Evolutionary conservation across 2,329 filamentous ascomycete species (phyloP).

Genomic region (Cladophialophora exuberans): DNA sequence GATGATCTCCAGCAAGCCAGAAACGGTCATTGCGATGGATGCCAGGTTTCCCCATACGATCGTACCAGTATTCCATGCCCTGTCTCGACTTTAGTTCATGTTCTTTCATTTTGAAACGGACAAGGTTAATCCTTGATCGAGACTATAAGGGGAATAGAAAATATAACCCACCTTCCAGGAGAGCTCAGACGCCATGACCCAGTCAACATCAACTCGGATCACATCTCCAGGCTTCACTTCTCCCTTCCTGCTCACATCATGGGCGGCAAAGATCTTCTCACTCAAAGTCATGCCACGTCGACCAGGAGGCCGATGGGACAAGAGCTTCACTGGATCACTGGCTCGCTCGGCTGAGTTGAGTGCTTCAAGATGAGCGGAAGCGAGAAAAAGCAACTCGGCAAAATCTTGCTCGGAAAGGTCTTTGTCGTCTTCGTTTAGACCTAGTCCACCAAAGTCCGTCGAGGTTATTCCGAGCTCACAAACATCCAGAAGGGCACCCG

Average conservation of each 20-base stretch:
- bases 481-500: conserved; percentile 16
- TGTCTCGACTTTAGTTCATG: conserved; percentile 1
- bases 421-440: not conserved
- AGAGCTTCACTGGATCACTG: conserved; percentile 10
- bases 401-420: conserved; percentile 10
- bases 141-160: too few relatives aligned
- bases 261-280: conserved; percentile 53
- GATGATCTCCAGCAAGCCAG: conserved; percentile 56
- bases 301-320: not conserved
- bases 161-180: conserved; percentile 46
- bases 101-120: too few relatives aligned
- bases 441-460: conserved; percentile 23
- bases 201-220: conserved; percentile 50
- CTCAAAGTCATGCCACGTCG: conserved; percentile 44
- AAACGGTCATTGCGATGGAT: conserved; percentile 55
- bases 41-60: conserved; percentile 44
- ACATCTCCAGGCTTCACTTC: conserved; percentile 44
- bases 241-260: conserved; percentile 36
- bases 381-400: conserved; percentile 34
- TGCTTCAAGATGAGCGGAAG: conserved; percentile 36
- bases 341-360: conserved; percentile 35
- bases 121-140: too few relatives aligned
- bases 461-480: conserved; percentile 19
- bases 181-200: conserved; percentile 51
- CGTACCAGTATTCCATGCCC: conserved; percentile 49